A percentile compares a stretch with the other conserved stretches of the same genome.
phyloP scores from a whole-genome alignment of 2,329 filamentous ascomycete genomes.

The Cucurbitaria berberidis region DNA sequence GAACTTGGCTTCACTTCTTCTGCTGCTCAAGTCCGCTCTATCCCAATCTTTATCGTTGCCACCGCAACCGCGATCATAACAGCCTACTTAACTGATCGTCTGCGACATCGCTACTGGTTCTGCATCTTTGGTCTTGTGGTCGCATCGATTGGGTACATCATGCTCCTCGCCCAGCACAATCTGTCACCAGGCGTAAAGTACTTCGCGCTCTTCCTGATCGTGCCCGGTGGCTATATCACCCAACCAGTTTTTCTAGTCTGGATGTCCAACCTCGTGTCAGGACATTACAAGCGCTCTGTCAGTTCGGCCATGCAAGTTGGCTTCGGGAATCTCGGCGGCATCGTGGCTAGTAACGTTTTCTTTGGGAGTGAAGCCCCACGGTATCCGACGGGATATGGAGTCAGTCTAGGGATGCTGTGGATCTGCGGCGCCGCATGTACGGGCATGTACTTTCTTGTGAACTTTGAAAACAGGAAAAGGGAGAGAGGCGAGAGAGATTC shows the following conservation, averaged over 20 bases:
- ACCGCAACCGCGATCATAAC: constrained; percentile 43
- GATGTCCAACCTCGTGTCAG: constrained; percentile 63
- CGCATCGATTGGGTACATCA: constrained; percentile 61
- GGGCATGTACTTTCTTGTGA: constrained; percentile 50
- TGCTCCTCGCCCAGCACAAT: constrained; percentile 57
- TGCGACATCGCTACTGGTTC: constrained; percentile 61
- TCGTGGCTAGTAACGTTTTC: constrained; percentile 60
- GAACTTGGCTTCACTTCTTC: constrained; percentile 49
- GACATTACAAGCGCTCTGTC: constrained; percentile 64
- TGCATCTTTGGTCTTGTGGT: constrained; percentile 57
- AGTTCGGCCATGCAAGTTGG: constrained; percentile 55
- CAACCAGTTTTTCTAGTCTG: constrained; percentile 63
- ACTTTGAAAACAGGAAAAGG: constrained; percentile 56
- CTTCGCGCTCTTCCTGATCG: constrained; percentile 62
- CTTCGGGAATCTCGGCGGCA: constrained; percentile 58
- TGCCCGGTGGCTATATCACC: constrained; percentile 60
- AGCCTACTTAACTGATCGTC: constrained; percentile 57
- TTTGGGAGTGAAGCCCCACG: constrained; percentile 52
- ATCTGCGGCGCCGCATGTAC: constrained; percentile 54
- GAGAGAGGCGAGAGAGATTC: constrained; percentile 56
- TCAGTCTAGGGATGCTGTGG: constrained; percentile 58
- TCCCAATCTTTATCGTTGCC: constrained; percentile 50
- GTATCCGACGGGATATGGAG: constrained; percentile 59
- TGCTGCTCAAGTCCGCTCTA: constrained; percentile 46
- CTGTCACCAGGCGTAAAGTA: constrained; percentile 58